Base-by-base conservation (phyloP, 78 protist genomes). In the Mastigamoeba balamuthi region DNA sequence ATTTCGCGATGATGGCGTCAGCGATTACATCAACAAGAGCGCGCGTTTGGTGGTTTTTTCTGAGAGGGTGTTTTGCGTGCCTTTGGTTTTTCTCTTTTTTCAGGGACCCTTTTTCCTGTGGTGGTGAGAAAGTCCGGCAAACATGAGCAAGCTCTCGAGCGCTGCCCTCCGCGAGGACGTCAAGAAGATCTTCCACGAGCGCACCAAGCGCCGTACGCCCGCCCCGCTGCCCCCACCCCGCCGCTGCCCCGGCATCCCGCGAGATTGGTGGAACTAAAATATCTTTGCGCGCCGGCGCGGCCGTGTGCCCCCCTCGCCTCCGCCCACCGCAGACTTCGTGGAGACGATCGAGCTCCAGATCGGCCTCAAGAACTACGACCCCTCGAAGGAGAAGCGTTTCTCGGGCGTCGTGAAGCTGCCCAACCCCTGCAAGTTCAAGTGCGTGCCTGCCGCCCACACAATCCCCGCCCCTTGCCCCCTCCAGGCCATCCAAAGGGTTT, bases 371-470 rank as follows among this genome's bases (percentile, higher is more conserved):
- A 94, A 96, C 92, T 96, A 94, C 95, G 99, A 97, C 76, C 92
- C 99, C 85, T 81, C 85, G 78, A 94, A 91, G 88, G 99, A 97
- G 95, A 97, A 95, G 93, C 99, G 99, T 88, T 98, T 98, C 98
- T 71, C 86, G 52, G 99, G 99, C 70, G 70, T 94, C 63, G 70
- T 76, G 81, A 53, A 84, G 44, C 86, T 92, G 35, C 83, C 90
- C 75, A 66, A 69, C 75, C 68, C 74, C 82, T 74, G 91, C 84
- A 83, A 83, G 64, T 88, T 92, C 70, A 71, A 86, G 71, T 48
- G 33, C 17, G 58, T n/a, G n/a, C n/a, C n/a, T n/a, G n/a, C n/a
- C n/a, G n/a, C n/a, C 25, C 3, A 4, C 65, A 3, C 6, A 76
- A 85, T 71, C 88, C 82, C 39, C 76, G 66, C 69, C 37, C 25